Evolutionary conservation across 805 yeast genomes (phyloP), one percentile per base, ranked within the genome.

Genomic region (Saturnispora serradocipensis): DNA sequence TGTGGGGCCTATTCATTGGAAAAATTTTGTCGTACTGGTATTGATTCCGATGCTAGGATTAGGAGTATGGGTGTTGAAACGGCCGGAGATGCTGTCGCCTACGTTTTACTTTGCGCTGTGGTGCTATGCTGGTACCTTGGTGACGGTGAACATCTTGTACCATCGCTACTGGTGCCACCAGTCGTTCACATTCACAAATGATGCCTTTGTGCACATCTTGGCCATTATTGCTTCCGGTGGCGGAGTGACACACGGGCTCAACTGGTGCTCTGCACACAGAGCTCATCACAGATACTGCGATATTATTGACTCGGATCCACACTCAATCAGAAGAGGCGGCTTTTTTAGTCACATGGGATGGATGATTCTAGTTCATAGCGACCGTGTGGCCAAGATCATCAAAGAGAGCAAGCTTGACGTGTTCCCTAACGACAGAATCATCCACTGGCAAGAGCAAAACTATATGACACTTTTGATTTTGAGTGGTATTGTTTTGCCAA

Each of bases 221-320:
- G 77, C 82, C n/a, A 60, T 81, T 0, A 71, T 81, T 43, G 90
- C 91, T 5, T 70, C 84, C 16, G 84, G 87, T 57, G 80, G 83
- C 7, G 95, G 89, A 2, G 70, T 88, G 50, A 95, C 95, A 5
- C 76, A 87, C 3, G 79, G 82, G 11, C 74, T 82, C 61, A 77
- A 84, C 77, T 88, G 95, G 95, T 83, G 86, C 22, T 73, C 83
- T 15, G 74, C 86, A 45, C 98, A 90, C 71, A 73, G 95, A 54
- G 89, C 93, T 4, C 97, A 90, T 69, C 97, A 90, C 67, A 79
- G 91, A 53, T 86, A 77, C 66, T 83, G 93, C 43, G 96, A 90
- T 63, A 43, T 60, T 10, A 84, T 95, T 0, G 95, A 87, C 54
- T 76, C 77, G 60, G 98, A 90, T 66, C 97, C 98, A 1, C 88